A percentile compares a stretch with the other conserved stretches of the same genome.
Evolutionary conservation across 257 asterid species (phyloP).

Genomic region (Solanum chmielewskii): DNA sequence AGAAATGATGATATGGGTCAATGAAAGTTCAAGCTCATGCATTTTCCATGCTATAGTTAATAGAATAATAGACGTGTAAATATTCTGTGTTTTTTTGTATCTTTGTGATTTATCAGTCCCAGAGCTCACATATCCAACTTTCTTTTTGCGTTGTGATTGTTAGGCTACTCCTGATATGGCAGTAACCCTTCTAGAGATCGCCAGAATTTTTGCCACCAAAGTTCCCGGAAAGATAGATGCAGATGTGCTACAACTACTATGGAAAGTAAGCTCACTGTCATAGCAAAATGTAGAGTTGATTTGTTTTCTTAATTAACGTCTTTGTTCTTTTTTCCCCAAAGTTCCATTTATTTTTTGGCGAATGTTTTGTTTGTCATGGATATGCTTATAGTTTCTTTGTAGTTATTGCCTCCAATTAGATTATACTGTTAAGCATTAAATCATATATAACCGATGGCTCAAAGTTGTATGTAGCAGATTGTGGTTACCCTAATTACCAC

Average conservation of each 20-base stretch:
- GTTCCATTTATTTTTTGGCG: background rate
- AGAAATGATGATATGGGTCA: background rate
- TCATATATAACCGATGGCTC: background rate
- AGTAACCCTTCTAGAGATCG: slow-evolving; percentile 97
- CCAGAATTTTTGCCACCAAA: slow-evolving; percentile 94
- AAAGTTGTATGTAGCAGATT: background rate
- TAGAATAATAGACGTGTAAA: background rate
- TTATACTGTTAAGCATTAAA: background rate
- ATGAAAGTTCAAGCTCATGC: background rate
- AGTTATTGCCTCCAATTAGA: background rate
- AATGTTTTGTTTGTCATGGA: background rate
- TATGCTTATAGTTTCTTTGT: background rate
- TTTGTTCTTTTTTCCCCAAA: background rate
- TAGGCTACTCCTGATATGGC: slow-evolving; percentile 99
- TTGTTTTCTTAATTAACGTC: background rate
- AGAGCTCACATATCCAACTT: background rate
- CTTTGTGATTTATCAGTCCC: background rate
- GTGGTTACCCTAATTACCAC: background rate
- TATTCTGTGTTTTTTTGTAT: background rate
- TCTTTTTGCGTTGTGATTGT: slow-evolving; percentile 16
- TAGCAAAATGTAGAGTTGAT: slow-evolving; percentile 2
- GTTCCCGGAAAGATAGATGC: slow-evolving; percentile 99
- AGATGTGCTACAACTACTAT: slow-evolving; percentile 92
- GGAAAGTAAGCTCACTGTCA: slow-evolving; percentile 64
- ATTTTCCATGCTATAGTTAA: background rate